phyloP scores from a whole-genome alignment of 2,329 filamentous ascomycete genomes.

The Penicillium sp. region DNA sequence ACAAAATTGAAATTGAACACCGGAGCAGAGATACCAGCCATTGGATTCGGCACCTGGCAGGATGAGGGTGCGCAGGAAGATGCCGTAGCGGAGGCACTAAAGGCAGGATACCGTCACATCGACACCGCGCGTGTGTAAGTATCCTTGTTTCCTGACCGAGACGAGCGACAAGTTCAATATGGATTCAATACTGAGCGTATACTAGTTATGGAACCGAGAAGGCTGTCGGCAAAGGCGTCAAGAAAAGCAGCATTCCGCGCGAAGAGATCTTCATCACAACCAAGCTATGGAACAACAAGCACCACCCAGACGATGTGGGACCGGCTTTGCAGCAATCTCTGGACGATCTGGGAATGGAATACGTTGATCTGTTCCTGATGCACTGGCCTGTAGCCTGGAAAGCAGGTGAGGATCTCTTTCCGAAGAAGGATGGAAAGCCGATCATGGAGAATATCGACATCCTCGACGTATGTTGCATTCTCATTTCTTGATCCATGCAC shows the following conservation, averaged over 20 bases:
- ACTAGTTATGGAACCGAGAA: slow-evolving; percentile 61
- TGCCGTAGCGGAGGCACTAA: slow-evolving; percentile 49
- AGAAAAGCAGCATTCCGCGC: slow-evolving; percentile 61
- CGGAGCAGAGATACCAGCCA: slow-evolving; percentile 46
- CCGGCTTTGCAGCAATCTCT: slow-evolving; percentile 61
- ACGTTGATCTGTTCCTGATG: slow-evolving; percentile 69
- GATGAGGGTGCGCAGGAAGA: slow-evolving; percentile 50
- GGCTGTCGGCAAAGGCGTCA: slow-evolving; percentile 64
- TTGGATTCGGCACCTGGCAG: slow-evolving; percentile 57
- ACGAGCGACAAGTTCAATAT: not conserved
- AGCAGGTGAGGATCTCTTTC: slow-evolving; percentile 48
- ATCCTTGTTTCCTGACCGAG: no score
- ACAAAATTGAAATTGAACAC: slow-evolving; percentile 49
- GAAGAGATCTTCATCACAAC: slow-evolving; percentile 65
- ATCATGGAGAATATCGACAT: slow-evolving; percentile 48
- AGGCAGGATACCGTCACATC: slow-evolving; percentile 56
- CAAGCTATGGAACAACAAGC: slow-evolving; percentile 66
- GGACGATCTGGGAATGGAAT: slow-evolving; percentile 62
- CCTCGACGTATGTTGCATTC: slow-evolving; percentile 42
- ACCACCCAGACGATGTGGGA: slow-evolving; percentile 61
- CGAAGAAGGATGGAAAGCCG: slow-evolving; percentile 46
- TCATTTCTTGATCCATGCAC: not conserved
- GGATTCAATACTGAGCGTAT: not conserved
- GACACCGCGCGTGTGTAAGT: slow-evolving; percentile 50
- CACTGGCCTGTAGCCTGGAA: slow-evolving; percentile 62